Evolutionary conservation across 441 rosid species (phyloP).

Genomic region (Biscutella laevigata): DNA sequence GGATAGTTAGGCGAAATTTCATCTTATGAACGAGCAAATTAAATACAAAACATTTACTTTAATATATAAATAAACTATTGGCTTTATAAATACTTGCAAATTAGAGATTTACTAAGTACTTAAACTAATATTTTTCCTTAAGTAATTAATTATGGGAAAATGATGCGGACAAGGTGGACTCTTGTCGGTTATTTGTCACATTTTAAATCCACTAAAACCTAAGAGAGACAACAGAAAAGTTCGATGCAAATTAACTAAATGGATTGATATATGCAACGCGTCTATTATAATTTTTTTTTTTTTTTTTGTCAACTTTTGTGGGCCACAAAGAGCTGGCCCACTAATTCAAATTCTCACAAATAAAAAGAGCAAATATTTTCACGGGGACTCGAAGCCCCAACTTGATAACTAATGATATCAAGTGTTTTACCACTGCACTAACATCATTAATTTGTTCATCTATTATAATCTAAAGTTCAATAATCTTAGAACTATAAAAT

Average conservation of each 20-base stretch:
- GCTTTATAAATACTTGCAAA: background rate
- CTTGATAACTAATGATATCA: too few relatives aligned
- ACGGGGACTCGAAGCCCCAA: too few relatives aligned
- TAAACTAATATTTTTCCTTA: background rate
- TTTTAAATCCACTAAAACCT: constrained; percentile 11
- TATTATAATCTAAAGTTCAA: too few relatives aligned
- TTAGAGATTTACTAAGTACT: background rate
- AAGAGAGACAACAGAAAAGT: constrained; percentile 15
- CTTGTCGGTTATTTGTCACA: constrained; percentile 12
- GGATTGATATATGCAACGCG: constrained; percentile 11
- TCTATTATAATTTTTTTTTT: too few relatives aligned
- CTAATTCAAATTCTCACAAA: too few relatives aligned
- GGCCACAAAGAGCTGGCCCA: too few relatives aligned
- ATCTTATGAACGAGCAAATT: background rate
- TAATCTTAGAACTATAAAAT: too few relatives aligned
- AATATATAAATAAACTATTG: background rate
- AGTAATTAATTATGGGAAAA: background rate
- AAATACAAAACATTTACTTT: background rate
- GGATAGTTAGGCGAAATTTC: background rate
- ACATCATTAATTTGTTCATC: too few relatives aligned
- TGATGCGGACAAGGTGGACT: constrained; percentile 21
- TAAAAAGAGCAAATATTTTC: too few relatives aligned
- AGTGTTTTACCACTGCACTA: too few relatives aligned
- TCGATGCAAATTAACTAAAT: background rate
- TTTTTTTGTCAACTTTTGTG: too few relatives aligned